These are phyloP conservation scores for Collybia sordida DNA, from an alignment of 768 basidiomycete genomes.

Conservation along the genomic window DNA sequence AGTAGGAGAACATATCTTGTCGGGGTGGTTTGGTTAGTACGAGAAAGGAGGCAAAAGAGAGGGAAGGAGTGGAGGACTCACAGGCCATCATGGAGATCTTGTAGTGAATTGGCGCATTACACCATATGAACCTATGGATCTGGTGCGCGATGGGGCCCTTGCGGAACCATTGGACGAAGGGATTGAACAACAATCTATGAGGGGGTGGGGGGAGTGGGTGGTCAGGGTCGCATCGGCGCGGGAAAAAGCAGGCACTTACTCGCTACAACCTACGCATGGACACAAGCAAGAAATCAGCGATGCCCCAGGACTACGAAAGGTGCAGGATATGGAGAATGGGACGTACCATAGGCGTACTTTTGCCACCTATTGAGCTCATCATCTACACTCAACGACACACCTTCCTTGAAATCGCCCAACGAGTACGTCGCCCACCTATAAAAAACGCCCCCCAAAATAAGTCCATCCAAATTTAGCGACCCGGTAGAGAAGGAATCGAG, in stretches of 20 bases:
- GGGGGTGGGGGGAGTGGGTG: too few species aligned
- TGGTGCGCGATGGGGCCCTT: constrained; percentile 77
- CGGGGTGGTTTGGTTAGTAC: background rate
- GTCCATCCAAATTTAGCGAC: too few species aligned
- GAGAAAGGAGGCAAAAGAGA: constrained; percentile 1
- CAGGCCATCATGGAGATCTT: constrained; percentile 78
- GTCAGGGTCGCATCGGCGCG: constrained; percentile 26
- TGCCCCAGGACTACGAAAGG: background rate
- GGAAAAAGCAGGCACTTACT: constrained; percentile 39
- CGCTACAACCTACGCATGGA: constrained; percentile 40
- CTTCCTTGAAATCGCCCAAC: constrained; percentile 86
- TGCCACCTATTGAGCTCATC: constrained; percentile 93
- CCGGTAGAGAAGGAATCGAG: too few species aligned
- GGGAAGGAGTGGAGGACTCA: constrained; percentile 24
- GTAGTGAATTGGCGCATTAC: constrained; percentile 73
- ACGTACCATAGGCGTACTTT: constrained; percentile 58
- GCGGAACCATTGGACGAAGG: constrained; percentile 71
- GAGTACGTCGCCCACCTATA: constrained; percentile 83
- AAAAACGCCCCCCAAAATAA: background rate
- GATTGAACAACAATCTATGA: constrained; percentile 77
- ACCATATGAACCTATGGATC: constrained; percentile 78
- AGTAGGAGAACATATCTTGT: constrained; percentile 57
- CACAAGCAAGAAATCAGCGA: background rate
- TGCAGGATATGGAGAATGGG: background rate
- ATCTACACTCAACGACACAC: constrained; percentile 83